Percentiles rank a stretch among this genome's conserved stretches.
Conservation (phyloP, 306 rosid genomes). For the Sesbania bispinosa region DNA sequence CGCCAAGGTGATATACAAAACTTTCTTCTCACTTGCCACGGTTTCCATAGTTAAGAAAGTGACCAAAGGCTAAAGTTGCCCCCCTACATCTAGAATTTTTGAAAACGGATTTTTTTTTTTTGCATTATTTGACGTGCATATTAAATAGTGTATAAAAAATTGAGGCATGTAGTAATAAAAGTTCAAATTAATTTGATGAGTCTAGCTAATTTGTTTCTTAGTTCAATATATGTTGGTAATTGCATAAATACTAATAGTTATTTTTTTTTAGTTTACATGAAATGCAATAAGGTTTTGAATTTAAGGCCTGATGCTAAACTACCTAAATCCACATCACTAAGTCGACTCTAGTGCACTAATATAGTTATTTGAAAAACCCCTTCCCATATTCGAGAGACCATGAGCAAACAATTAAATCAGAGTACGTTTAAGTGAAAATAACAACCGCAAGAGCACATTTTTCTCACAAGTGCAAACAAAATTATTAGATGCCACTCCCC, state of each 20-base stretch:
- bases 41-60: slow-evolving; percentile 26
- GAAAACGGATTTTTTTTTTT: not conserved
- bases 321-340: no score
- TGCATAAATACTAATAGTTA: no score
- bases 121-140: not conserved
- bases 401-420: not conserved
- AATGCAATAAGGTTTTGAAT: no score
- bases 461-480: not conserved
- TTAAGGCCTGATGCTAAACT: no score
- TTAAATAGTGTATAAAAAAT: not conserved
- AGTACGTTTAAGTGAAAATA: not conserved
- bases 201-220: not conserved
- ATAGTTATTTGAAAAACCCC: not conserved
- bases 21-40: slow-evolving; percentile 21
- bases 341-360: no score
- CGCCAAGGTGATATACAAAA: not conserved
- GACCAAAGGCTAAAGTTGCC: slow-evolving; percentile 12
- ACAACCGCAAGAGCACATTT: not conserved
- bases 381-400: not conserved
- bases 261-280: no score
- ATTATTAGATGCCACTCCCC: not conserved
- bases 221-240: not conserved
- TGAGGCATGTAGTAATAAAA: not conserved
- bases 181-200: not conserved
- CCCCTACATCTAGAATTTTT: not conserved